Base-by-base conservation (phyloP, 495 filamentous ascomycete genomes). In the Glutinoglossum americanum region DNA sequence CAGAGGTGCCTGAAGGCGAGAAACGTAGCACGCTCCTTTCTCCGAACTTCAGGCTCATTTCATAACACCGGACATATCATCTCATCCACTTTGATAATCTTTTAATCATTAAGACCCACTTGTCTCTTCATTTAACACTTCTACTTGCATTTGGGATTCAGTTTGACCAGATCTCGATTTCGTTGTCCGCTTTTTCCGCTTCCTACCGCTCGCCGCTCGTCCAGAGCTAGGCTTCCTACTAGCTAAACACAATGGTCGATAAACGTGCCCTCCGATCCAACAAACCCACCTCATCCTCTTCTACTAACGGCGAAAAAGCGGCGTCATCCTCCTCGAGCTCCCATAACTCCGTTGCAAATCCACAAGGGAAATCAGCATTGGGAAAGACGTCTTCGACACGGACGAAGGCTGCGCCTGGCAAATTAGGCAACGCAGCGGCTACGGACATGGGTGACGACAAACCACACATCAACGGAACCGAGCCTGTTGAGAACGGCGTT, bases 401-500 rank as follows among this genome's bases (percentile, higher is more conserved):
- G 32, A 39, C 54, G 15, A 56, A 56, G 32, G 7, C 49, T 19
- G 17, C 49, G 17, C 9, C 49, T 53, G 49, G 49, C 23, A 53
- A 53, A 19, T 19, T 53, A 30, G 49, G 25, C 49, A 53, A 53
- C 49, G 13, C 54, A 6, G 54, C 32, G 19, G 54, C 54, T n/a
- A 56, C 39, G 25, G 73, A 74, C 64, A 78, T 76, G 67, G 70
- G 66, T 61, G 63, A 67, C 65, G 70, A 70, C 56, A 81, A 83
- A 68, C 81, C 81, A 65, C 82, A 83, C 67, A 72, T 71, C 56
- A 84, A 84, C 71, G 80, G 81, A 60, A 81, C 79, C 55, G 80
- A 86, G 62, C 79, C 82, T 58, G 73, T 80, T 56, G 80, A 85
- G 69, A 86, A 86, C 70, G 79, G 83, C 62, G 74, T 85, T 70